Conservation (phyloP, 306 rosid species). For the Ormosia semicastrata region DNA sequence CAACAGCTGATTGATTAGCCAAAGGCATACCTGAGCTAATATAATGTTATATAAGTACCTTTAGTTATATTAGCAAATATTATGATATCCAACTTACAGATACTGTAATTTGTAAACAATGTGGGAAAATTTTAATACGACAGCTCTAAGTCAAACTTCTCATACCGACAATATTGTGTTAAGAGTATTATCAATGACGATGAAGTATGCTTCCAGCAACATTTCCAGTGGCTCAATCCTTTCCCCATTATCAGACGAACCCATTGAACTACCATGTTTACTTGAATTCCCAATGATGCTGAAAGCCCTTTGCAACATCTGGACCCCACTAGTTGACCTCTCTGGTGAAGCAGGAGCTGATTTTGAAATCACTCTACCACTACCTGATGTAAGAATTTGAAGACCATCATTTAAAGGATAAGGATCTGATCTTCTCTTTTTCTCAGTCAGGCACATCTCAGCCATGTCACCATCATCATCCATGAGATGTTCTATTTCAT, state of each 20-base stretch:
- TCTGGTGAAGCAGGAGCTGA: constrained; percentile 89
- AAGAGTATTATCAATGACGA: constrained; percentile 87
- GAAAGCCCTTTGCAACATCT: constrained; percentile 72
- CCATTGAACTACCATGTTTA: constrained; percentile 59
- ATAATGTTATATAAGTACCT: background rate
- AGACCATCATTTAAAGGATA: constrained; percentile 44
- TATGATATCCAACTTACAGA: background rate
- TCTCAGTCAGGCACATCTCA: constrained; percentile 97
- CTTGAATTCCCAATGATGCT: constrained; percentile 65
- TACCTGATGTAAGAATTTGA: constrained; percentile 31
- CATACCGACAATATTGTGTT: constrained; percentile 80
- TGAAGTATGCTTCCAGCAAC: constrained; percentile 96
- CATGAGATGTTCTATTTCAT: constrained; percentile 99
- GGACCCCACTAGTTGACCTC: constrained; percentile 47
- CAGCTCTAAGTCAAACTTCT: constrained; percentile 24
- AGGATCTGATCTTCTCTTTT: constrained; percentile 65
- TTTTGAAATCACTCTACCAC: constrained; percentile 46
- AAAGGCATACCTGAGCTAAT: background rate
- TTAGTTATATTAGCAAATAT: background rate
- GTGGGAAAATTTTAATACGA: constrained; percentile 6
- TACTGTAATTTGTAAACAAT: background rate
- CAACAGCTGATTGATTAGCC: background rate
- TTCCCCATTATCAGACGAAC: constrained; percentile 63
- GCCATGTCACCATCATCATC: constrained; percentile 99
- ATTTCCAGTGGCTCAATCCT: constrained; percentile 82